Conservation (phyloP, 208 protist genomes). For the Leishmania guyanensis region DNA sequence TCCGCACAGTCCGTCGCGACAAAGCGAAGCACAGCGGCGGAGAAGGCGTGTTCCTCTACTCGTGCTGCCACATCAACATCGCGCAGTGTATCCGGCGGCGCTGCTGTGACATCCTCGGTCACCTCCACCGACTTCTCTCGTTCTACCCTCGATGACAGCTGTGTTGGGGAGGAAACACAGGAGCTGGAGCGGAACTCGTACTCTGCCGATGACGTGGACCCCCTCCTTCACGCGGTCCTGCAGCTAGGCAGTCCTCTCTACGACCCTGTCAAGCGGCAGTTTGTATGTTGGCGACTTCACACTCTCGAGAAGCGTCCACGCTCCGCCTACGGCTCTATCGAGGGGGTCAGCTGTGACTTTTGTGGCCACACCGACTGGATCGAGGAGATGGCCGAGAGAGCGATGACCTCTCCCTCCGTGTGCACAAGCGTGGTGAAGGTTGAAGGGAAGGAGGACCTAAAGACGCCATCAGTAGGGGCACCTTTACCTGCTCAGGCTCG, state of each 20-base stretch:
- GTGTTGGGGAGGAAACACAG: slow-evolving; percentile 17
- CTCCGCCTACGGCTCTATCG: slow-evolving; percentile 49
- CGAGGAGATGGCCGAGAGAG: slow-evolving; percentile 6
- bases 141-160: neutral
- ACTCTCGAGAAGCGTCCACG: slow-evolving; percentile 34
- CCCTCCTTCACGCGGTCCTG: slow-evolving; percentile 17
- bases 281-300: slow-evolving; percentile 74
- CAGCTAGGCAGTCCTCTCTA: slow-evolving; percentile 85
- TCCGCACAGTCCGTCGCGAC: neutral
- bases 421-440: neutral
- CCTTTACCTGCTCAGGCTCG: neutral
- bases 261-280: slow-evolving; percentile 57
- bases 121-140: slow-evolving; percentile 1
- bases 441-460: neutral
- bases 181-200: slow-evolving; percentile 8
- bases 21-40: neutral
- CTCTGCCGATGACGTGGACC: slow-evolving; percentile 22
- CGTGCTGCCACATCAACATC: slow-evolving; percentile 22
- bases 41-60: neutral
- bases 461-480: neutral
- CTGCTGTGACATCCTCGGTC: neutral
- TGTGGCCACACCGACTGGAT: slow-evolving; percentile 80
- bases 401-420: neutral
- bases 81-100: slow-evolving; percentile 16
- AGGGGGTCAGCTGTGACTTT: slow-evolving; percentile 88